Evolutionary conservation across 1,139 yeast genomes (phyloP), one percentile per base, ranked within the genome.

Genomic region (Pichia sp.): DNA sequence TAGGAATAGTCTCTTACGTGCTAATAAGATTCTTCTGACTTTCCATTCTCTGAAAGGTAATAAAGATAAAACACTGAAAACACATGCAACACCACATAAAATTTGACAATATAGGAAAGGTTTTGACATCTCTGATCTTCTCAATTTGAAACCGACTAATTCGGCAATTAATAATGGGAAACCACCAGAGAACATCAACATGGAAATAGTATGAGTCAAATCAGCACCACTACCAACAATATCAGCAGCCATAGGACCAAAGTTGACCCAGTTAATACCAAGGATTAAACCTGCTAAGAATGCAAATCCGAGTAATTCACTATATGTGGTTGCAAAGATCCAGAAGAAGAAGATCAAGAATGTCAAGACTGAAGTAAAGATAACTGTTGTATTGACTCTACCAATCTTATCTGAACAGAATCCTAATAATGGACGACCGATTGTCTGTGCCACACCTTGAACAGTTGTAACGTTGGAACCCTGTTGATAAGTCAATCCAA

Each of bases 401-500:
- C 94, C 93, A 41, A 70, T 62, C 30, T 55, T 65, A 59, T 85
- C 93, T 24, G 83, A 82, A 7, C 75, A 34, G 5, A 69, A 50
- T 0, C 94, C 93, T 62, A 83, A 69, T 2, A 66, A 34, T 1
- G 91, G 91, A 54, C 93, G 71, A 0, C 93, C 93, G 14, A 85
- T 53, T 3, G 73, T 66, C 62, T 84, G 90, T 2, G 83, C 83
- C 4, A 78, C 81, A 60, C 81, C 82, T 57, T 84, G 67, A 8
- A 82, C 62, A 0, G 89, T 83, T 3, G 88, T 81, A 27, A 83
- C 65, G 18, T 70, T 66, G 4, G 89, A 74, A 5, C 83, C 88
- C 55, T 84, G 82, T 19, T 70, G 60, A 27, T 72, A 63, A 8
- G 78, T 57, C 35, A 84, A 65, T 0, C 90, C 90, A 31, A 81